phyloP scores from a whole-genome alignment of 2,329 filamentous ascomycete genomes.

The Cordyceps fumosorosea region DNA sequence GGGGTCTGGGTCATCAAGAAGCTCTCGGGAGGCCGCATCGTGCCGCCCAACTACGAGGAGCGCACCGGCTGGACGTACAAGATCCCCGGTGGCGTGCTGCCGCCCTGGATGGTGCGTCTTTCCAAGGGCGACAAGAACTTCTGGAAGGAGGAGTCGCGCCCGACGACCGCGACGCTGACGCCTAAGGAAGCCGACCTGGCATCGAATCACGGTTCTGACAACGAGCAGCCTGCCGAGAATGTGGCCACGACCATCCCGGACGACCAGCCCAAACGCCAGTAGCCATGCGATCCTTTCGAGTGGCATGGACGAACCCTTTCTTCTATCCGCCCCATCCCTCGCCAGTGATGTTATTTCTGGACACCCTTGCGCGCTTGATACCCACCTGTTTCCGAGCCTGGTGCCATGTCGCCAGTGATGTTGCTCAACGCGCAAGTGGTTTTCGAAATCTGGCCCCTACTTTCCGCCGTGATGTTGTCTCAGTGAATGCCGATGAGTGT shows the following conservation, averaged over 20 bases:
- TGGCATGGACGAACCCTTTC: not conserved
- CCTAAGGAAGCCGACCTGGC: conserved; percentile 10
- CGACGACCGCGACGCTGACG: not conserved
- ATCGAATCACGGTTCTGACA: conserved; percentile 7
- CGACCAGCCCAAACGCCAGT: not conserved
- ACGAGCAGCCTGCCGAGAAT: not conserved
- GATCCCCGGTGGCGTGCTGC: conserved; percentile 67
- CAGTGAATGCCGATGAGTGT: not conserved
- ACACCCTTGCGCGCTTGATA: conserved; percentile 12
- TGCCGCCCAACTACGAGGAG: conserved; percentile 66
- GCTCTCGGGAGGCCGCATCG: conserved; percentile 59
- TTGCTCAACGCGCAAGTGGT: conserved; percentile 9
- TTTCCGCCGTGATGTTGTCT: not conserved
- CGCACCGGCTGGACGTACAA: conserved; percentile 78
- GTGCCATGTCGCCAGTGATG: conserved; percentile 9
- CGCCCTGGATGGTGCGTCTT: conserved; percentile 64
- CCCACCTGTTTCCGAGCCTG: conserved; percentile 7
- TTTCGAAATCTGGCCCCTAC: conserved; percentile 12
- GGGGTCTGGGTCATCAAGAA: conserved; percentile 63
- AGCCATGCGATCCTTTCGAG: not conserved
- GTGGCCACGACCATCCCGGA: not conserved
- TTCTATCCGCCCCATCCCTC: not conserved
- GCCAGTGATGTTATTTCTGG: conserved; percentile 14
- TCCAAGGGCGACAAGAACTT: conserved; percentile 65
- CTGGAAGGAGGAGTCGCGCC: conserved; percentile 43